Evolutionary conservation across 306 rosid species (phyloP).

Genomic region (Crataegus laevigata): DNA sequence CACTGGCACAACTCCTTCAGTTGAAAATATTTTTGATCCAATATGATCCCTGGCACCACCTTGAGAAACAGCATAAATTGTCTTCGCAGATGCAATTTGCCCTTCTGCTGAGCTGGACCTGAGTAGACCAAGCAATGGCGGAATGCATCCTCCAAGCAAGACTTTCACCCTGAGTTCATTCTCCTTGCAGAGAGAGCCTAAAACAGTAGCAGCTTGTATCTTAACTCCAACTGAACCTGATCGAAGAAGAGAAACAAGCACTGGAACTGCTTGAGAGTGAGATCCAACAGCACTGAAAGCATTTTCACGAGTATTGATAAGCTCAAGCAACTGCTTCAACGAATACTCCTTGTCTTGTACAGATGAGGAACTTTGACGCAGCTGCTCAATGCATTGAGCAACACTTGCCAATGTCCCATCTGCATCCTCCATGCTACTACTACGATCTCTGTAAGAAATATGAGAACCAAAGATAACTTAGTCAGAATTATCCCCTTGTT

Average conservation of each 20-base stretch:
- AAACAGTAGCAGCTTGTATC: slow-evolving; percentile 92
- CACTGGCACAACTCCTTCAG: slow-evolving; percentile 98
- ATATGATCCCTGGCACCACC: slow-evolving; percentile 91
- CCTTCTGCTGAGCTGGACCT: slow-evolving; percentile 87
- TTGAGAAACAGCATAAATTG: slow-evolving; percentile 95
- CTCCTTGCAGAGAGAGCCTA: slow-evolving; percentile 93
- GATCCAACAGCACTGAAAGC: slow-evolving; percentile 99
- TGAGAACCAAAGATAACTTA: slow-evolving; percentile 20
- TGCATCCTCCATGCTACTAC: slow-evolving; percentile 96
- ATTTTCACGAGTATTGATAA: slow-evolving; percentile 84
- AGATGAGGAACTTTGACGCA: slow-evolving; percentile 81
- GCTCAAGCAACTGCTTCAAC: slow-evolving; percentile 74
- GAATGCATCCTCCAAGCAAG: slow-evolving; percentile 98
- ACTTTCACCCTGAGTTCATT: slow-evolving; percentile 95
- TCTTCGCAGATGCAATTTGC: slow-evolving; percentile 91
- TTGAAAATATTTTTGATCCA: slow-evolving; percentile 93
- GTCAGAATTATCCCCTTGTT: background rate
- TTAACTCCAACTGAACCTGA: slow-evolving; percentile 86
- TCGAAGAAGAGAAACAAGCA: slow-evolving; percentile 97
- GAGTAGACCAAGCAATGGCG: slow-evolving; percentile 92
- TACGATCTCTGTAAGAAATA: slow-evolving; percentile 71
- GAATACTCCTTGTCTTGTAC: slow-evolving; percentile 83
- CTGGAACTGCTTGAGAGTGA: slow-evolving; percentile 99
- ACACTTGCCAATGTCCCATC: slow-evolving; percentile 98
- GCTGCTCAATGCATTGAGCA: slow-evolving; percentile 98